Conservation (phyloP, 352 stramenopile species). For the Globisporangium spinosum region DNA sequence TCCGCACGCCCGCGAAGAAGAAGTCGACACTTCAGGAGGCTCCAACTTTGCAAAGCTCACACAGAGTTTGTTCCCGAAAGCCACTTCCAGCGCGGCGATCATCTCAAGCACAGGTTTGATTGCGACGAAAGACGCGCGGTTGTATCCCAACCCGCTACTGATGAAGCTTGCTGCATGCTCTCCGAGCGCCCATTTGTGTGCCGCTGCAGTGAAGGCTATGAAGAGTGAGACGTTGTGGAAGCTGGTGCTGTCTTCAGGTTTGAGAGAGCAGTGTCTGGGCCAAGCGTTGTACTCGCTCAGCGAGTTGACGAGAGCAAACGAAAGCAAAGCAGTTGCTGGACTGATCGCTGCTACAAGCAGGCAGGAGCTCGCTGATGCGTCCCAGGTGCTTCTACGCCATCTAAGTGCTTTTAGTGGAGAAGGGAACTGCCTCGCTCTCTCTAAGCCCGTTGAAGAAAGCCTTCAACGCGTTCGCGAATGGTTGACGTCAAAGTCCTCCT, state of each 20-base stretch:
- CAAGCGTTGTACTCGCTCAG: slow-evolving; percentile 28
- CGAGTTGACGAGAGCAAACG: slow-evolving; percentile 34
- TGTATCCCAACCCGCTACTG: slow-evolving; percentile 67
- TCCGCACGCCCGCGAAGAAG: slow-evolving; percentile 32
- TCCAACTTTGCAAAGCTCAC: slow-evolving; percentile 37
- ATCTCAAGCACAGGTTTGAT: slow-evolving; percentile 66
- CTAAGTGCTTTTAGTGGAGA: slow-evolving; percentile 10
- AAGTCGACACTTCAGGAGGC: slow-evolving; percentile 4
- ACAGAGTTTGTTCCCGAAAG: slow-evolving; percentile 62
- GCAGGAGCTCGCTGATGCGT: slow-evolving; percentile 3
- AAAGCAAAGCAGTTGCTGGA: slow-evolving; percentile 37
- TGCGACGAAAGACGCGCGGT: slow-evolving; percentile 64
- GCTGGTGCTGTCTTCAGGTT: slow-evolving; percentile 45
- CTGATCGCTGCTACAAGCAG: slow-evolving; percentile 22
- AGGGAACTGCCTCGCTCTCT: slow-evolving; percentile 13
- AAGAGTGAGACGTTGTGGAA: slow-evolving; percentile 51
- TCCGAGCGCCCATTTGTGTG: slow-evolving; percentile 42
- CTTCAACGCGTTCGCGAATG: slow-evolving; percentile 29
- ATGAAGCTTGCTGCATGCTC: slow-evolving; percentile 51
- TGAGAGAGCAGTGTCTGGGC: slow-evolving; percentile 41
- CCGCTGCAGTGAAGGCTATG: slow-evolving; percentile 53
- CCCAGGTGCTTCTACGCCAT: slow-evolving; percentile 1
- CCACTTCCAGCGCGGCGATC: slow-evolving; percentile 43
- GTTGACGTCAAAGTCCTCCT: slow-evolving; percentile 22
- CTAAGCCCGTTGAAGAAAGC: slow-evolving; percentile 16